Evolutionary conservation across 768 basidiomycete species (phyloP), one percentile per base, ranked within the genome.

Genomic region (Cystobasidium onofrii): DNA sequence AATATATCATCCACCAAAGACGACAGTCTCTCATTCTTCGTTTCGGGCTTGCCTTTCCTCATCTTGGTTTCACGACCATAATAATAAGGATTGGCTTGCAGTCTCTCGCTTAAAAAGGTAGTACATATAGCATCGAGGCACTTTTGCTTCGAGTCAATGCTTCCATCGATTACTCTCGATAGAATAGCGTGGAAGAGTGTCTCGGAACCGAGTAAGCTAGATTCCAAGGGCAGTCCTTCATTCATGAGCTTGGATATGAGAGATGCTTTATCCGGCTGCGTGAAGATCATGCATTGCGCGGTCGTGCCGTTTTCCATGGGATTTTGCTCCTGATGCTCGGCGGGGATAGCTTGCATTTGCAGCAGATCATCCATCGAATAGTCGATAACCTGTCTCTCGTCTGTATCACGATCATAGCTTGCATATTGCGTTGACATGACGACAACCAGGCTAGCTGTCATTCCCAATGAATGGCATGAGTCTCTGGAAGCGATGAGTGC

Each of bases 401-500:
- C 60, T 43, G 15, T 23, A 23, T 46, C n/a, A 31, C 39, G 39
- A 34, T 52, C 74, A 31, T 79, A 41, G 1, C 75, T 69, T 29
- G 88, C 80, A 80, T 91, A 95, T 80, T 99, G 96, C 1, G 94
- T 91, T 20, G 92, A 90, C 89, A 98, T 89, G 55, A 92, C 88
- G 43, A 98, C 84, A 18, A 98, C 94, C 6, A 86, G 86, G 7
- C 86, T 84, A 0, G 90, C 91, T 65, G 88, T 86, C 20, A 93
- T 23, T n/a, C 55, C 33, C n/a, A 97, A 80, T 33, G 86, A 87
- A 93, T 93, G 95, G 79, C 90, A 91, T 17, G 88, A 84, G 50
- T 94, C 91, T 43, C 88, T 86, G 1, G 94, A 88, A 0, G 87
- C 88, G 74, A 98, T 83, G 31, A 99, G 83, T 15, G 93, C 89